A percentile compares a stretch with the other conserved stretches of the same genome.
Evolutionary conservation across 352 stramenopile species (phyloP).

Genomic region (Pythium folliculosum): DNA sequence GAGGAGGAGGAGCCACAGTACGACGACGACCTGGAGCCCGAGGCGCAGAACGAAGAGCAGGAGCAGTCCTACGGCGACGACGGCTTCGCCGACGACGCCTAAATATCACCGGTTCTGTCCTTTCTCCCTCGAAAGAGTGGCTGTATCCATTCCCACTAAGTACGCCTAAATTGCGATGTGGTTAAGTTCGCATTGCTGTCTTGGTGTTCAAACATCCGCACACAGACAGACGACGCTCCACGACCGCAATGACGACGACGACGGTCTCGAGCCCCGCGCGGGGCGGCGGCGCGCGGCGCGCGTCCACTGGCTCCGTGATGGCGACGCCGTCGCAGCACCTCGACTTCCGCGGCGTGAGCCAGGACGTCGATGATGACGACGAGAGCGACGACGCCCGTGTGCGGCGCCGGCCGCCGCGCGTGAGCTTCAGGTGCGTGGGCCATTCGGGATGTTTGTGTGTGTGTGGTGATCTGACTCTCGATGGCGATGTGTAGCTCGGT

Average conservation of each 20-base stretch:
- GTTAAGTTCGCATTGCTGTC: not conserved
- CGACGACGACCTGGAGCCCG: slow-evolving; percentile 24
- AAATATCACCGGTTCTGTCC: too few relatives aligned
- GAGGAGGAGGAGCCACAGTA: slow-evolving; percentile 17
- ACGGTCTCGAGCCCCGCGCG: not conserved
- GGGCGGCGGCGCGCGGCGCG: slow-evolving; percentile 1
- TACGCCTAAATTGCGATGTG: not conserved
- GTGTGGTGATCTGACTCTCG: not conserved
- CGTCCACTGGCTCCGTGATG: slow-evolving; percentile 9
- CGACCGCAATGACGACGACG: not conserved
- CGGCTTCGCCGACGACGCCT: slow-evolving; percentile 36
- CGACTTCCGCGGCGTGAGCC: slow-evolving; percentile 30
- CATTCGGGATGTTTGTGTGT: too few relatives aligned
- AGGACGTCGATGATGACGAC: slow-evolving; percentile 20
- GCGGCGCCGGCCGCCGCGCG: not conserved
- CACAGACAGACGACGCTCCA: not conserved
- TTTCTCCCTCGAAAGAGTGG: slow-evolving; percentile 4
- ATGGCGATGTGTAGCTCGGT: not conserved
- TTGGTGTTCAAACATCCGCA: not conserved
- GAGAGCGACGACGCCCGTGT: not conserved
- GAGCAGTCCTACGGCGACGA: slow-evolving; percentile 44
- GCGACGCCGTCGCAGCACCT: slow-evolving; percentile 33
- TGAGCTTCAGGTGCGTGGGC: slow-evolving; percentile 11
- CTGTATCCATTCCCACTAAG: slow-evolving; percentile 3
- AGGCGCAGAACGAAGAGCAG: slow-evolving; percentile 19